Conservation (phyloP, 257 asterid genomes). For the Primulina eburnea region DNA sequence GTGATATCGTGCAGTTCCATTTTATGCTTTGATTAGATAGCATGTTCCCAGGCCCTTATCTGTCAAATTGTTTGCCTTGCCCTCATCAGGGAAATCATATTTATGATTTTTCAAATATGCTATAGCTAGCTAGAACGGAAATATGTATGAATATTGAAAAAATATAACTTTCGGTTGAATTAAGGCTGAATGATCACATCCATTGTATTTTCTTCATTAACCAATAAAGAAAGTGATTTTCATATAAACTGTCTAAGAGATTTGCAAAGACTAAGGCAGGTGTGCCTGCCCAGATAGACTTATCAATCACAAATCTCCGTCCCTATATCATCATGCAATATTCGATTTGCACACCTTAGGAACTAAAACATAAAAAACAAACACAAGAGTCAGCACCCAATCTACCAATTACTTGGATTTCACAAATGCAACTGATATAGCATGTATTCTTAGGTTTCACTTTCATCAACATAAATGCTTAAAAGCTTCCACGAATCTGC, state of each 20-base stretch:
- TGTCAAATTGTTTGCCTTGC: too few relatives aligned
- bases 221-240: too few relatives aligned
- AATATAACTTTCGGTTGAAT: not conserved
- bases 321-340: not conserved
- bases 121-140: too few relatives aligned
- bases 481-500: not conserved
- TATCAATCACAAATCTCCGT: not conserved
- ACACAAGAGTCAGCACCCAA: not conserved
- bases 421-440: not conserved
- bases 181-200: not conserved
- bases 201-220: not conserved
- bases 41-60: not conserved
- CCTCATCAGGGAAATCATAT: too few relatives aligned
- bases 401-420: not conserved
- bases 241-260: too few relatives aligned
- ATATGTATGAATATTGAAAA: too few relatives aligned
- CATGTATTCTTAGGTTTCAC: not conserved
- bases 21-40: not conserved
- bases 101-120: too few relatives aligned
- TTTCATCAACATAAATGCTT: not conserved
- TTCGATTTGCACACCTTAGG: too few relatives aligned
- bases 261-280: too few relatives aligned
- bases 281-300: too few relatives aligned
- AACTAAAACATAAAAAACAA: too few relatives aligned
- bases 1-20: not conserved